phyloP scores from a whole-genome alignment of 2,329 filamentous ascomycete genomes.

The Penicillium sp. region DNA sequence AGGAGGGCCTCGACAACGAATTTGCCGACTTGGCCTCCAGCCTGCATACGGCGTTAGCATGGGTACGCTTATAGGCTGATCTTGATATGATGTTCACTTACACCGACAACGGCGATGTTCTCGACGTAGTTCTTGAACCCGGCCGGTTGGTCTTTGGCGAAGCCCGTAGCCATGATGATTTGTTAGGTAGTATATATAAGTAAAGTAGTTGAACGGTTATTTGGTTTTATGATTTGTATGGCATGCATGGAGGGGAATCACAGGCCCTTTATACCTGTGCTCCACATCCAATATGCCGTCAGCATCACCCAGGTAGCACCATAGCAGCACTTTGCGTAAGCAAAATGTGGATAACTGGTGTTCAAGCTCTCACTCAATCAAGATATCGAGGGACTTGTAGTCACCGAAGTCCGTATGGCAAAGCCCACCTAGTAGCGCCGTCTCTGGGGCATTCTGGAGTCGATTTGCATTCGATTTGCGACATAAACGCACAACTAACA shows the following conservation, averaged over 20 bases:
- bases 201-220: not conserved
- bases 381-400: not conserved
- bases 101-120: conserved; percentile 38
- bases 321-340: too few species aligned
- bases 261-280: not conserved
- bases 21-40: conserved; percentile 31
- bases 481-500: not conserved
- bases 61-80: not conserved
- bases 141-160: conserved; percentile 11
- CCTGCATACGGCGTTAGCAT: conserved; percentile 20
- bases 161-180: not conserved
- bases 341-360: too few species aligned
- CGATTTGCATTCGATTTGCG: not conserved
- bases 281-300: not conserved
- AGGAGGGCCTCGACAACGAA: conserved; percentile 35
- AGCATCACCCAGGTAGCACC: too few species aligned
- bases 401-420: not conserved
- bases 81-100: conserved; percentile 17
- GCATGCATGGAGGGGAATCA: not conserved
- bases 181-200: not conserved
- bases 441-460: not conserved
- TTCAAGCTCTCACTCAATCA: not conserved
- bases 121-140: conserved; percentile 28
- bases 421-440: too few species aligned
- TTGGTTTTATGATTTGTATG: not conserved